A percentile compares a stretch with the other conserved stretches of the same genome.
These are phyloP conservation scores for Skeletonema costatum DNA, from an alignment of 108 stramenopile species.

Conservation along the genomic window DNA sequence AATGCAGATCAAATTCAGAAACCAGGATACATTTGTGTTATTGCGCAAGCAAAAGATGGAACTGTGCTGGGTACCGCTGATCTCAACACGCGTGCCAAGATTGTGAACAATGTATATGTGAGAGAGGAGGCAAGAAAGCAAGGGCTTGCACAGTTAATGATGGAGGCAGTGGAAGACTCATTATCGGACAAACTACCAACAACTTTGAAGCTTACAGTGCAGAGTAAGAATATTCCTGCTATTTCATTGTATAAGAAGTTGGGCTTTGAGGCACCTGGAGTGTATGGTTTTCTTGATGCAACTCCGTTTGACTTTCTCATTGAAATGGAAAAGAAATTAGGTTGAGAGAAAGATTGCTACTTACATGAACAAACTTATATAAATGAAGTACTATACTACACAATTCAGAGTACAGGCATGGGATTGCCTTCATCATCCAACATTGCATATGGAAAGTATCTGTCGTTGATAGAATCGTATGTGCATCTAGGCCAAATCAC, in stretches of 20 bases:
- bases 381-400: background rate
- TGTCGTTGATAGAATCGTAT: constrained; percentile 67
- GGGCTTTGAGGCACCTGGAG: constrained; percentile 37
- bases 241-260: constrained; percentile 29
- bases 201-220: constrained; percentile 35
- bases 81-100: constrained; percentile 13
- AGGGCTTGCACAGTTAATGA: constrained; percentile 39
- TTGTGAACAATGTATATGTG: constrained; percentile 46
- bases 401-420: background rate
- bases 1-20: constrained; percentile 44
- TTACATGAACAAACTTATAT: background rate
- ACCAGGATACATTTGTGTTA: constrained; percentile 30
- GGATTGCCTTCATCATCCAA: constrained; percentile 43
- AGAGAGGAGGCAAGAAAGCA: constrained; percentile 35
- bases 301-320: constrained; percentile 37
- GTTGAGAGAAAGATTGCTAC: constrained; percentile 3
- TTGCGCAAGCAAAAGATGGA: constrained; percentile 12
- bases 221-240: constrained; percentile 38
- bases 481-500: constrained; percentile 77
- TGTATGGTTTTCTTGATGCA: constrained; percentile 25
- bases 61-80: constrained; percentile 42
- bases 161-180: constrained; percentile 33
- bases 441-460: constrained; percentile 70
- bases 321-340: constrained; percentile 44
- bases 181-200: background rate